Evolutionary conservation across 73 alveolate species (phyloP), one percentile per base, ranked within the genome.

Genomic region (Effrenium voratum): DNA sequence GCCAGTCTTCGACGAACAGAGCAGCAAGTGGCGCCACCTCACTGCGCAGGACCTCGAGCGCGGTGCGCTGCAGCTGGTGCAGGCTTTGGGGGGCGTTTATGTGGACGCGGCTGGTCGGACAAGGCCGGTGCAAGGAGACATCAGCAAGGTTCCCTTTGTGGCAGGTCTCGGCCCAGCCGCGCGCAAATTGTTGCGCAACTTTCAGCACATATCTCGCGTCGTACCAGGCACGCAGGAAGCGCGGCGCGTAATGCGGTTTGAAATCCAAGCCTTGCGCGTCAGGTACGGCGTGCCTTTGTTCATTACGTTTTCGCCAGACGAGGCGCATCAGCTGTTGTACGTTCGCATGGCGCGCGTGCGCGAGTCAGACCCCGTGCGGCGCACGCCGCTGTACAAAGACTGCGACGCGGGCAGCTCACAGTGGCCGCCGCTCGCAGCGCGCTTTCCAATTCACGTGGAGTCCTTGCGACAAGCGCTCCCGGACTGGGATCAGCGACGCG

Each of bases 211-310:
- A 16, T 47, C 93, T 38, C 72, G 45, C 34, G 10, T 30, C 55
- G 32, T 82, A 19, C 93, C 93, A 0, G 93, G 93, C 5, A 82
- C 93, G 55, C 93, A 82, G n/a, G 93, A 82, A 82, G 93, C 93
- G 0, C 50, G 93, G 2, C 75, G 75, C 16, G 45, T 47, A 36
- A 82, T 82, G 93, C 93, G 93, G 32, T 38, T 28, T 36, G 93
- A 82, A 10, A 82, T 82, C 19, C 38, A 30, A 13, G 93, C 93
- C 16, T 28, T 82, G 76, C 93, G 93, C 63, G 93, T 82, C 36
- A 47, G 93, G 0, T 47, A 49, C 63, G 93, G 93, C 40, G 47
- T 49, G 41, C 93, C 93, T 1, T 12, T 82, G 40, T 82, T 82
- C 19, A 38, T 50, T 19, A 82, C 93, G 3, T 38, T 82, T 24